Conservation (phyloP, 352 stramenopile genomes). For the Pythium brassicae region DNA sequence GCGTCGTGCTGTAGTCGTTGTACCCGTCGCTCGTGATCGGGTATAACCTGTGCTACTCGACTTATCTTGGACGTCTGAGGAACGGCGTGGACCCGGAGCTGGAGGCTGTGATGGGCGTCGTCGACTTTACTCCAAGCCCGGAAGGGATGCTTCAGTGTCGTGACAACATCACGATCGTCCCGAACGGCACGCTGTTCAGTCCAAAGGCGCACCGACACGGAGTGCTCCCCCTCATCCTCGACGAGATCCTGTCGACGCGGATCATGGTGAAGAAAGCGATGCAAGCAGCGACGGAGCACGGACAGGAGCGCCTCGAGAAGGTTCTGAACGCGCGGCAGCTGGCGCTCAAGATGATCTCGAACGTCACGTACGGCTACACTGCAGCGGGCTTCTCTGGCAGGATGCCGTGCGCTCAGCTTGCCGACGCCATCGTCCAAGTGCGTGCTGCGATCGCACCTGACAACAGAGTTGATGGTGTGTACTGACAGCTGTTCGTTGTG, state of each 20-base stretch:
- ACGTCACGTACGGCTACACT: conserved; percentile 99
- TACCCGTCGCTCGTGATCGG: conserved; percentile 99
- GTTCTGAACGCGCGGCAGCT: conserved; percentile 83
- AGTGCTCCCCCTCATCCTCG: conserved; percentile 95
- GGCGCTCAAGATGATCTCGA: conserved; percentile 99
- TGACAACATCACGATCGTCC: conserved; percentile 64
- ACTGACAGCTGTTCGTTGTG: conserved; percentile 1
- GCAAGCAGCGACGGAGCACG: conserved; percentile 85
- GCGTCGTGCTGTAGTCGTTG: conserved; percentile 80
- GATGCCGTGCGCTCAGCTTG: conserved; percentile 95
- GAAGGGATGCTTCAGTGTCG: conserved; percentile 43
- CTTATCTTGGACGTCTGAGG: conserved; percentile 89
- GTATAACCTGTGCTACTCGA: conserved; percentile 99
- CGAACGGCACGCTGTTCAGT: conserved; percentile 96
- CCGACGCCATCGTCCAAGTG: conserved; percentile 98
- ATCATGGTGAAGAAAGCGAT: conserved; percentile 98
- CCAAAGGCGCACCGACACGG: conserved; percentile 91
- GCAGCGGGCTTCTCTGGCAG: conserved; percentile 97
- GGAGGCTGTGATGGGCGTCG: conserved; percentile 59
- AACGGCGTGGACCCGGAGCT: conserved; percentile 68
- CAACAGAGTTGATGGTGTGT: not conserved
- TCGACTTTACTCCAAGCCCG: conserved; percentile 40
- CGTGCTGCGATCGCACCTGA: not conserved
- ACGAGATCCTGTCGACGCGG: conserved; percentile 94
- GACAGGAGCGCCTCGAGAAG: conserved; percentile 55